These are phyloP conservation scores for Aulographum hederae DNA, from an alignment of 2,329 filamentous ascomycete genomes.

Conservation along the genomic window DNA sequence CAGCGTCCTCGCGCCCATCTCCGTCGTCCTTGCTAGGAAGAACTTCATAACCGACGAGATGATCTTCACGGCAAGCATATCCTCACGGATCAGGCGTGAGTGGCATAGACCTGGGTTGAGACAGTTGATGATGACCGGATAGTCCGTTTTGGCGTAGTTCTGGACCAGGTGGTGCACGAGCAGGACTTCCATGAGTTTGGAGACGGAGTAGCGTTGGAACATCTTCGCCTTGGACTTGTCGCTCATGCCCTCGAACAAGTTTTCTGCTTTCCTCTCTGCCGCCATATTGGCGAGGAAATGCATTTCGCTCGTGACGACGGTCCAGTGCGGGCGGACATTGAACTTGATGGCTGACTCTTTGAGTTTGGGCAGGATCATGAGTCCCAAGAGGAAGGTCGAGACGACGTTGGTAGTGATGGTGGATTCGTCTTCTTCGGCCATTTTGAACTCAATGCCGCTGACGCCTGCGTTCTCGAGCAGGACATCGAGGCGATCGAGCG, in stretches of 20 bases:
- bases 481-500: slow-evolving; percentile 15
- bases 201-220: slow-evolving; percentile 23
- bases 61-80: too few species aligned
- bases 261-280: slow-evolving; percentile 20
- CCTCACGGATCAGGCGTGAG: slow-evolving; percentile 25
- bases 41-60: slow-evolving; percentile 12
- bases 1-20: slow-evolving; percentile 22
- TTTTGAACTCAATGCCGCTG: not conserved
- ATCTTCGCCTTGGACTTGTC: slow-evolving; percentile 17
- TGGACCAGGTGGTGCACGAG: slow-evolving; percentile 20
- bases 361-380: slow-evolving; percentile 33
- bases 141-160: slow-evolving; percentile 3
- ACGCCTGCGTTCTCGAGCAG: slow-evolving; percentile 21
- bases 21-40: slow-evolving; percentile 24
- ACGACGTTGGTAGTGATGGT: slow-evolving; percentile 36
- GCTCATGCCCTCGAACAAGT: slow-evolving; percentile 19
- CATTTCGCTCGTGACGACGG: slow-evolving; percentile 24
- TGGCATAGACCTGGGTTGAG: slow-evolving; percentile 36
- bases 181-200: slow-evolving; percentile 31
- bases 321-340: slow-evolving; percentile 16
- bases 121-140: slow-evolving; percentile 33
- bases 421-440: slow-evolving; percentile 2
- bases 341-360: slow-evolving; percentile 18
- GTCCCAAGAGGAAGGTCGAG: slow-evolving; percentile 30
- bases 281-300: slow-evolving; percentile 21